Percentiles rank a stretch among this genome's conserved stretches.
Conservation (phyloP, 2,329 filamentous ascomycete genomes). For the Fusarium sp. region DNA sequence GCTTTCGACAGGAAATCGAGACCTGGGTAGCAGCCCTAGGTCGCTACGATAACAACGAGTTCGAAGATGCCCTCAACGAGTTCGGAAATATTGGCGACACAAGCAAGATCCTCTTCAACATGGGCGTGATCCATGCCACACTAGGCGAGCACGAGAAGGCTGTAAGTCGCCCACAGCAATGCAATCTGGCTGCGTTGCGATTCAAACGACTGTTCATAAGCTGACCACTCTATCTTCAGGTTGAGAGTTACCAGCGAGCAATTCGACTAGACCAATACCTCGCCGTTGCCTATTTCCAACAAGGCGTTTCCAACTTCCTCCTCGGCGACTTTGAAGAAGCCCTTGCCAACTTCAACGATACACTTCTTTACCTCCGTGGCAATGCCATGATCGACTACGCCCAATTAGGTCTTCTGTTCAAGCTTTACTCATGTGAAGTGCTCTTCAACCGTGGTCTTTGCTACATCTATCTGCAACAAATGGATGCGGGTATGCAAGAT, state of each 20-base stretch:
- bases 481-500: conserved; percentile 91
- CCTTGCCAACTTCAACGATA: conserved; percentile 98
- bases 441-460: conserved; percentile 97
- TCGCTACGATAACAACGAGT: conserved; percentile 97
- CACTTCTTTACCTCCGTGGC: conserved; percentile 91
- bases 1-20: conserved; percentile 87
- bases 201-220: conserved; percentile 15
- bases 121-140: conserved; percentile 97
- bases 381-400: conserved; percentile 99
- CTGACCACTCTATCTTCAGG: conserved; percentile 65
- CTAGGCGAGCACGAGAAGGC: conserved; percentile 96
- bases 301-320: conserved; percentile 97
- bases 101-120: conserved; percentile 98
- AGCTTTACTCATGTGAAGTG: conserved; percentile 96
- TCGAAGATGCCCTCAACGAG: conserved; percentile 86
- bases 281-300: conserved; percentile 97
- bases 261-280: conserved; percentile 94
- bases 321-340: conserved; percentile 98
- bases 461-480: conserved; percentile 96
- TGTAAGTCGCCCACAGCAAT: conserved; percentile 68
- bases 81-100: conserved; percentile 94
- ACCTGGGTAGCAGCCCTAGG: conserved; percentile 94
- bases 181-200: background rate
- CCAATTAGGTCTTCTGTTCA: conserved; percentile 94
- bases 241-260: conserved; percentile 94